Conservation (phyloP, 768 basidiomycete species). For the Tylopilus plumbeoviolaceoides region DNA sequence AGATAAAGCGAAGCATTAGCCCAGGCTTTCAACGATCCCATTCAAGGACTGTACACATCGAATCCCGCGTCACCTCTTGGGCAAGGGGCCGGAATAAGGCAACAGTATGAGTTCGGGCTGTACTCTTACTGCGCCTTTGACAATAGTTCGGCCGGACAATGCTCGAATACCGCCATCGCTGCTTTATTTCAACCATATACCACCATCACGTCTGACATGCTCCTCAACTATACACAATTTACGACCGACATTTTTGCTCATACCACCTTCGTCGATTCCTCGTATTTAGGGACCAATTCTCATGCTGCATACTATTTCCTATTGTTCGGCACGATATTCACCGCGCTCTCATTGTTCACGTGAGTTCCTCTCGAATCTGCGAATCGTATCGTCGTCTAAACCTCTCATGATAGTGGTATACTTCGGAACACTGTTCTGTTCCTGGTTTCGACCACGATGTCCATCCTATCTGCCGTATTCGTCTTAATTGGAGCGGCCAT, state of each 20-base stretch:
- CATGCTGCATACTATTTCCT: constrained; percentile 74
- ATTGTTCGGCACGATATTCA: constrained; percentile 65
- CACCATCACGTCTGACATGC: constrained; percentile 64
- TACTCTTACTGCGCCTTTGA: constrained; percentile 78
- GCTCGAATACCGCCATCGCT: constrained; percentile 58
- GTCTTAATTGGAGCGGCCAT: constrained; percentile 67
- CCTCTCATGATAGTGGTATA: constrained; percentile 48
- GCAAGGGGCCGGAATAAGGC: constrained; percentile 54
- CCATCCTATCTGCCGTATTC: constrained; percentile 56
- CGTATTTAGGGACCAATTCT: constrained; percentile 58
- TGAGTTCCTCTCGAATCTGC: constrained; percentile 34
- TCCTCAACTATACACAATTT: constrained; percentile 52
- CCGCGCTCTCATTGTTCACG: constrained; percentile 64
- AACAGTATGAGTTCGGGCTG: constrained; percentile 73
- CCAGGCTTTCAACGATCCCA: constrained; percentile 51
- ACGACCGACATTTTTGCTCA: constrained; percentile 50
- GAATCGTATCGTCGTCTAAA: constrained; percentile 1
- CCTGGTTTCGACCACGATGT: constrained; percentile 60
- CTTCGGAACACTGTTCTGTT: constrained; percentile 63
- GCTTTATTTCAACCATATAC: constrained; percentile 62
- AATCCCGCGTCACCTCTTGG: constrained; percentile 63
- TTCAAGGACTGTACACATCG: constrained; percentile 59
- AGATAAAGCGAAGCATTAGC: constrained; percentile 46
- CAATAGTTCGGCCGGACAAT: constrained; percentile 54
- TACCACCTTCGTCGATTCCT: constrained; percentile 55